A percentile compares a stretch with the other conserved stretches of the same genome.
Evolutionary conservation across 2,329 filamentous ascomycete species (phyloP).

Genomic region (Colletotrichum lindemuthianum): DNA sequence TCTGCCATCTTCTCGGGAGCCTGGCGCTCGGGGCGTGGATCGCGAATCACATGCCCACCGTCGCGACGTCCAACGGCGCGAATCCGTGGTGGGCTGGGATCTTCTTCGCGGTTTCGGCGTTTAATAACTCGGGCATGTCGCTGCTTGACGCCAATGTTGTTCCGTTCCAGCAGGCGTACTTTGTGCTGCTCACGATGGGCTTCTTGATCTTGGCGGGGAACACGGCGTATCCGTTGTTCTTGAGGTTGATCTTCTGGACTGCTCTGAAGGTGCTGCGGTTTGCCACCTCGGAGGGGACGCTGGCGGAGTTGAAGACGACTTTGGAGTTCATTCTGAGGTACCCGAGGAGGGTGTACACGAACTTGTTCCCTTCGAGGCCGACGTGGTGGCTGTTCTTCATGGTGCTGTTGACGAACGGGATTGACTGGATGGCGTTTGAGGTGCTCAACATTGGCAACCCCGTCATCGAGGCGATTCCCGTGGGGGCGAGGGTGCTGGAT

Average conservation of each 20-base stretch:
- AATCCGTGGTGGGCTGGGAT: constrained; percentile 76
- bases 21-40: constrained; percentile 72
- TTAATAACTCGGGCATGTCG: constrained; percentile 78
- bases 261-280: constrained; percentile 53
- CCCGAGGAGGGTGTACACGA: constrained; percentile 68
- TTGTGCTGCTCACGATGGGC: constrained; percentile 63
- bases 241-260: constrained; percentile 68
- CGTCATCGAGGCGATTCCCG: constrained; percentile 60
- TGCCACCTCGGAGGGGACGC: constrained; percentile 49
- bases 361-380: constrained; percentile 70
- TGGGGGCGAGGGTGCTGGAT: constrained; percentile 66
- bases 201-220: constrained; percentile 72
- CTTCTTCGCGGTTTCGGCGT: constrained; percentile 74
- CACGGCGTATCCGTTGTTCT: constrained; percentile 71
- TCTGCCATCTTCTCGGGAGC: constrained; percentile 68
- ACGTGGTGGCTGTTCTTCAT: constrained; percentile 75
- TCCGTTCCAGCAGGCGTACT: constrained; percentile 64
- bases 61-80: constrained; percentile 64
- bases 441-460: constrained; percentile 72
- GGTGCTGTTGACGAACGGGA: constrained; percentile 67
- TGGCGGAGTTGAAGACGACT: constrained; percentile 57
- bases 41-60: constrained; percentile 57
- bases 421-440: constrained; percentile 74
- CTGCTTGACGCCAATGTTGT: constrained; percentile 74
- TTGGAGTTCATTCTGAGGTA: constrained; percentile 65